Base-by-base conservation (phyloP, 495 filamentous ascomycete genomes). In the Bryoglossum gracile region DNA sequence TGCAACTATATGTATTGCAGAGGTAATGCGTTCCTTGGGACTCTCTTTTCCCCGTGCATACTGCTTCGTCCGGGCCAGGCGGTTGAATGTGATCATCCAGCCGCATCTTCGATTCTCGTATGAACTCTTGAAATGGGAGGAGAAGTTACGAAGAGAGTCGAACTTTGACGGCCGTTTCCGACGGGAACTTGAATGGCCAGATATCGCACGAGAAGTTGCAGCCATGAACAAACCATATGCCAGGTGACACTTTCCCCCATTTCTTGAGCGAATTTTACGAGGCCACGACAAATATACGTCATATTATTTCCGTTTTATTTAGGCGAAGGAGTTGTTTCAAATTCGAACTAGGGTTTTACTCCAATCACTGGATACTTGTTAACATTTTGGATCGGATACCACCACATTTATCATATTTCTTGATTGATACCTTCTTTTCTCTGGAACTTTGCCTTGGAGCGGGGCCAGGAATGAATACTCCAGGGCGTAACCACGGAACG, bases 1-100 rank as follows among this genome's bases (percentile, higher is more conserved):
- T 40, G 92, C 92, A 17, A 98, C 92, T 6, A 95, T 98, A 61
- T 97, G 92, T 68, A 97, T 98, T 59, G 92, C 92, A 25, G 90
- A 96, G 66, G 91, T 97, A 17, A 98, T 98, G 92, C 77, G 82
- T 10, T 71, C 81, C 5, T 61, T 84, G 23, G 71, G 78, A 22
- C 68, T 96, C 39, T 92, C 88, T 3, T 95, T 96, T 60, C 88
- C 92, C 13, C 75, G 87, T 37, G 92, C 92, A 38, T 98, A 98
- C 64, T 98, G 92, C 64, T 98, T 87, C 66, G 92, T 98, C 21
- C 83, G 92, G 2, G 92, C 92, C 30, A 77, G 92, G 30, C 76
- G 92, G 23, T 76, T 98, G 16, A 80, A 80, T 49, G 76, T 82
- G 48, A 82, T 83, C 50, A 79, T 80, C 50, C 76, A 81, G 60